These are phyloP conservation scores for Pythium pyrilobum DNA, from an alignment of 352 stramenopile species.

Conservation along the genomic window DNA sequence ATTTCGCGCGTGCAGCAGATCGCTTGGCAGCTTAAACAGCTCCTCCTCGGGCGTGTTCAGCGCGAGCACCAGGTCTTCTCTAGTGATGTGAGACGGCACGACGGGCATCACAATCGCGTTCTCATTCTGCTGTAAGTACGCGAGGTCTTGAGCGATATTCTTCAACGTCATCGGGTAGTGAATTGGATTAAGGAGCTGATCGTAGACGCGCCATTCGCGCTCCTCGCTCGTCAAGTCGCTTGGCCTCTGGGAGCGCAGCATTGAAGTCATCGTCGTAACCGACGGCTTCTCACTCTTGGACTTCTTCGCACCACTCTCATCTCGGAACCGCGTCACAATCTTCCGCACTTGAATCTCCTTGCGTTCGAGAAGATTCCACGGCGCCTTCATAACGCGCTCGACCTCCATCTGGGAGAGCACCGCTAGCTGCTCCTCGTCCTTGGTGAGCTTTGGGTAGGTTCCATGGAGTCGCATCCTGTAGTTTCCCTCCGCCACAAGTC, in stretches of 20 bases:
- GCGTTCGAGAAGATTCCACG: constrained; percentile 65
- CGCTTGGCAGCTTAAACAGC: constrained; percentile 55
- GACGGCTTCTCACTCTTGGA: constrained; percentile 2
- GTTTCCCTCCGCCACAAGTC: constrained; percentile 18
- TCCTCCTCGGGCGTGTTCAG: constrained; percentile 72
- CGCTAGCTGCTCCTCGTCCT: constrained; percentile 60
- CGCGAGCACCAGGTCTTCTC: constrained; percentile 50
- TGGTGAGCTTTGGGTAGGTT: constrained; percentile 39
- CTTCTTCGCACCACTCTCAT: constrained; percentile 28
- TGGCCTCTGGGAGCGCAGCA: constrained; percentile 45
- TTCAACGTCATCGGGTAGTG: constrained; percentile 61
- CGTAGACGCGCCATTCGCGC: constrained; percentile 61
- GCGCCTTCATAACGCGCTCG: constrained; percentile 61
- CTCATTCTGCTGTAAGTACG: background rate
- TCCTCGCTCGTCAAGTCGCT: constrained; percentile 57
- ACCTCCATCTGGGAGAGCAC: constrained; percentile 57
- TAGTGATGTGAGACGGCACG: constrained; percentile 36
- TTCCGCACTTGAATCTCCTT: constrained; percentile 77
- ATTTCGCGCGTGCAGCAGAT: constrained; percentile 48
- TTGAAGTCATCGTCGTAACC: constrained; percentile 28
- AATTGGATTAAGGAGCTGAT: constrained; percentile 64
- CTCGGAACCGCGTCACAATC: constrained; percentile 59
- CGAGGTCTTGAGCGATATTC: constrained; percentile 23
- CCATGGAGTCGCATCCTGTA: constrained; percentile 38
- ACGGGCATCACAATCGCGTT: constrained; percentile 2